These are phyloP conservation scores for Pseudogymnoascus sp. DNA, from an alignment of 2,329 filamentous ascomycete species.

Conservation along the genomic window DNA sequence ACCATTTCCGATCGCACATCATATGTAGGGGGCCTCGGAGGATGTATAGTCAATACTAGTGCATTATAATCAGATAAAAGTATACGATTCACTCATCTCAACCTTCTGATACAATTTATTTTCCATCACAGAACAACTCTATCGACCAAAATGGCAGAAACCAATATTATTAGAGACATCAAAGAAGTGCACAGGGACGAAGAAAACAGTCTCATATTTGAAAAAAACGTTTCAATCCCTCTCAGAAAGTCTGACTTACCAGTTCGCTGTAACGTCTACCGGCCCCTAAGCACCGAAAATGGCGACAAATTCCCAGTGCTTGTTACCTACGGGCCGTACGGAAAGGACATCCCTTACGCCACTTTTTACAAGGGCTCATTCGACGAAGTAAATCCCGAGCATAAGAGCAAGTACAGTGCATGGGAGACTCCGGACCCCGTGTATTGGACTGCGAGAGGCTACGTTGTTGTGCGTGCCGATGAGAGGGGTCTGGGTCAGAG, in stretches of 20 bases:
- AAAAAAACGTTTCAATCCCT: neutral
- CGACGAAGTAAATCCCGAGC: slow-evolving; percentile 32
- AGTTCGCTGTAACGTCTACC: neutral
- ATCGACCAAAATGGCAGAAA: neutral
- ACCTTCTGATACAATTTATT: neutral
- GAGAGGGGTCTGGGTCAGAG: slow-evolving; percentile 28
- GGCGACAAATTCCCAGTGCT: slow-evolving; percentile 29
- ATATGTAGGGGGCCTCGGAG: neutral
- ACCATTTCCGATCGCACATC: neutral
- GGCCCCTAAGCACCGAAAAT: neutral
- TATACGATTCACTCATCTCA: neutral
- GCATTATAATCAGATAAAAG: neutral
- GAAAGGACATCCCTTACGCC: slow-evolving; percentile 63
- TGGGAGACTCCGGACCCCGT: slow-evolving; percentile 34
- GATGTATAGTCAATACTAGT: neutral
- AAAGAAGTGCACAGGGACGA: slow-evolving; percentile 14
- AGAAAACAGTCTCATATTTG: neutral
- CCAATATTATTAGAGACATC: slow-evolving; percentile 14
- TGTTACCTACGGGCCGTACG: slow-evolving; percentile 67
- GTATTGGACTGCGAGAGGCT: slow-evolving; percentile 33
- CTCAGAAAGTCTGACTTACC: neutral
- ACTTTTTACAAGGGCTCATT: slow-evolving; percentile 43
- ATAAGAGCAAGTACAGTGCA: slow-evolving; percentile 30
- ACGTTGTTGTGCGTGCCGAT: slow-evolving; percentile 36
- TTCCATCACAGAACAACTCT: neutral